Conservation (phyloP, 2,329 filamentous ascomycete species). For the Botrytis sinoallii region DNA sequence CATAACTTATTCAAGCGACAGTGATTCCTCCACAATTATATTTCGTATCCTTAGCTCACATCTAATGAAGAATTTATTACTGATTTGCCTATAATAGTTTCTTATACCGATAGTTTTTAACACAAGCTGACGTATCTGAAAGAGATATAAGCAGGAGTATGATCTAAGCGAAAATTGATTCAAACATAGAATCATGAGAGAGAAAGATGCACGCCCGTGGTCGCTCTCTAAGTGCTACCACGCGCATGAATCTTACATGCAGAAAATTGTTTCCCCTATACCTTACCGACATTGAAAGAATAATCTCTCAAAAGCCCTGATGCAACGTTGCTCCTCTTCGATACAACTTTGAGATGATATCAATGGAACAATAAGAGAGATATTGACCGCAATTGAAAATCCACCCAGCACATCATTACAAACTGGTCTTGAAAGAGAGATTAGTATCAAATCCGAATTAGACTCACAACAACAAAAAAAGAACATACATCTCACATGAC, state of each 20-base stretch:
- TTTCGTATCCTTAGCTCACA: no score
- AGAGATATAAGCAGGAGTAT: not conserved
- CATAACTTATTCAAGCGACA: no score
- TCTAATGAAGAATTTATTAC: no score
- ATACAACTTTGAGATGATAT: not conserved
- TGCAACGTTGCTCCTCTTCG: not conserved
- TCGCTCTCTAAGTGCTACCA: not conserved
- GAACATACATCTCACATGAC: not conserved
- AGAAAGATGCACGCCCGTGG: not conserved
- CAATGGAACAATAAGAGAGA: not conserved
- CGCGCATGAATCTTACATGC: not conserved
- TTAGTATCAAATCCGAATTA: not conserved
- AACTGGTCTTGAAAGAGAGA: not conserved
- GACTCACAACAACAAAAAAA: not conserved
- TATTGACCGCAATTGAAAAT: no score
- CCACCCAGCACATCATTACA: not conserved
- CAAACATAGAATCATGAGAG: not conserved
- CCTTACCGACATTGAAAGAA: not conserved
- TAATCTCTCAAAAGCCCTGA: no score
- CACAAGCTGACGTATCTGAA: not conserved
- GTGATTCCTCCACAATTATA: no score
- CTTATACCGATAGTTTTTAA: no score
- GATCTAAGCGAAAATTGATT: not conserved
- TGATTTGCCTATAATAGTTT: no score
- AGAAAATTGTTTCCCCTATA: not conserved